These are phyloP conservation scores for Cyclospora cayetanensis DNA, from an alignment of 169 alveolate genomes.

Conservation along the genomic window DNA sequence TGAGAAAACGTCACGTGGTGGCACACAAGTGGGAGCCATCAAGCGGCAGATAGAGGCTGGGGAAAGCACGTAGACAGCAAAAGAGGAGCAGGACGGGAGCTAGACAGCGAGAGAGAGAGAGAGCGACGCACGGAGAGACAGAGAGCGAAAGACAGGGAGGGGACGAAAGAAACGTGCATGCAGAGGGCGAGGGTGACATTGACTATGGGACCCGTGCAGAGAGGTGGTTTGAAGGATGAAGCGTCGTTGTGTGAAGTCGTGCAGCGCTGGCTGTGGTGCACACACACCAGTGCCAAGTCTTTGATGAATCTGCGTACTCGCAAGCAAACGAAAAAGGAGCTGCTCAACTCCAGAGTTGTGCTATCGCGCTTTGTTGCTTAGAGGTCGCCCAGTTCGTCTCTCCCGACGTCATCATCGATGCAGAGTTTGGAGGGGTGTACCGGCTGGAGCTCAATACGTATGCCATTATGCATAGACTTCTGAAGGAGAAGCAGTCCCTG, in stretches of 20 bases:
- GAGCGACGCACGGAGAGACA: neutral
- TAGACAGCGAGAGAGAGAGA: neutral
- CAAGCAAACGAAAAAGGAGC: neutral
- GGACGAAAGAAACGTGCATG: neutral
- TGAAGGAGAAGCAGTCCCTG: constrained; percentile 38
- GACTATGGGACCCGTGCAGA: too few relatives aligned
- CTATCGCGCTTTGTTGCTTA: neutral
- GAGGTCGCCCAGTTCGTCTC: constrained; percentile 1
- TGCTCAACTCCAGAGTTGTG: neutral
- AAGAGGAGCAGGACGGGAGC: neutral
- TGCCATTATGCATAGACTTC: constrained; percentile 41
- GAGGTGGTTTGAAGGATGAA: neutral
- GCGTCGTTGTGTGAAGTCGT: neutral
- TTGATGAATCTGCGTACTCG: too few relatives aligned
- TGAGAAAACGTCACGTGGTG: neutral
- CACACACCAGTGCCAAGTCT: neutral
- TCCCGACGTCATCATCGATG: constrained; percentile 31
- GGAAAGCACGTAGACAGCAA: neutral
- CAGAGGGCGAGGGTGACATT: neutral
- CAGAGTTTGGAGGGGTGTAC: constrained; percentile 9
- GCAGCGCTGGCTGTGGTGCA: neutral
- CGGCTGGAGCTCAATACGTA: neutral
- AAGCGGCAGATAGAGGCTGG: neutral
- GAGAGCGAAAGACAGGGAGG: neutral
- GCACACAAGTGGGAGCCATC: neutral